A percentile compares a stretch with the other conserved stretches of the same genome.
These are phyloP conservation scores for Acanthamoeba rhysodes DNA, from an alignment of 208 protist genomes.

Conservation along the genomic window DNA sequence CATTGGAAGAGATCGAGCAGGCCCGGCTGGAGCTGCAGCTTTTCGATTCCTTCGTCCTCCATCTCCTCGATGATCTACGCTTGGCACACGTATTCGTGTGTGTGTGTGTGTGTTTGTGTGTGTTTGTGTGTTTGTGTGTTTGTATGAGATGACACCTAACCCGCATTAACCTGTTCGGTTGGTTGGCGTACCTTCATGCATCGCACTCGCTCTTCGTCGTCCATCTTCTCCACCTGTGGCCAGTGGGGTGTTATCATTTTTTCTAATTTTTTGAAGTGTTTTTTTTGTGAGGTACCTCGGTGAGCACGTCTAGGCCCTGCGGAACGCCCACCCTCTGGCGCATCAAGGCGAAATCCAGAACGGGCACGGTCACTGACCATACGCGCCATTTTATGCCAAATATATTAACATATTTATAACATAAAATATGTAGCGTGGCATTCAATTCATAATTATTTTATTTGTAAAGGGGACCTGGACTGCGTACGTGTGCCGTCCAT, in stretches of 20 bases:
- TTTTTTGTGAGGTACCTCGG: background rate
- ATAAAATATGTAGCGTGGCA: no score
- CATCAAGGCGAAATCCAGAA: conserved; percentile 41
- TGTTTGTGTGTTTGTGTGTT: no score
- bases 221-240: conserved; percentile 54
- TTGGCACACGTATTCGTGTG: no score
- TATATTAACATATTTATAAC: no score
- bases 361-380: conserved; percentile 6
- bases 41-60: conserved; percentile 51
- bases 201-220: background rate
- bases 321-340: conserved; percentile 16
- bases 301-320: conserved; percentile 7
- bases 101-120: no score
- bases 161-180: background rate
- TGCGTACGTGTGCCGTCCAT: conserved; percentile 64
- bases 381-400: background rate
- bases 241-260: no score
- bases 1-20: conserved; percentile 35
- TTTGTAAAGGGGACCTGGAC: background rate
- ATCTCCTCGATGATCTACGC: conserved; percentile 63
- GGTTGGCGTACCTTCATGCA: conserved; percentile 45
- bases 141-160: no score
- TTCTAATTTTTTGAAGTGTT: background rate
- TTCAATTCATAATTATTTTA: no score
- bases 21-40: conserved; percentile 30